These are phyloP conservation scores for Helicocarpus griseus DNA, from an alignment of 2,329 filamentous ascomycete genomes.

Conservation along the genomic window DNA sequence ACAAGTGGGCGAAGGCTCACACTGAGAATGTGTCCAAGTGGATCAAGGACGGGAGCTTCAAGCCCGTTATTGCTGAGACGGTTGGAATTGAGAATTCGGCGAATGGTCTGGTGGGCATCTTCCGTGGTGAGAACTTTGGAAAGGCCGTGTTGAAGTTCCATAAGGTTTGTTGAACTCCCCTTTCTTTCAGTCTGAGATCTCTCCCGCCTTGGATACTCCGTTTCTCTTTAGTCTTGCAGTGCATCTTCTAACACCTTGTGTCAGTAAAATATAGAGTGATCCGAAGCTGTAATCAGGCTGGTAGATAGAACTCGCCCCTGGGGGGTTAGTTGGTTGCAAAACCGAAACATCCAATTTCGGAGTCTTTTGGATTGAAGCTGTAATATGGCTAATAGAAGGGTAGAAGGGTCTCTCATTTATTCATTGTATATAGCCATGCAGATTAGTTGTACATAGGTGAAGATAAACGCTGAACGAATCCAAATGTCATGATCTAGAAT, in stretches of 20 bases:
- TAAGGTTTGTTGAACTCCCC: conserved; percentile 17
- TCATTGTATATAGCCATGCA: not conserved
- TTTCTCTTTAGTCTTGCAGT: not conserved
- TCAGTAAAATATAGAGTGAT: too few species aligned
- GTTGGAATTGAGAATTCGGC: conserved; percentile 68
- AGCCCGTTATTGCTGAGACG: conserved; percentile 58
- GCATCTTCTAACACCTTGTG: not conserved
- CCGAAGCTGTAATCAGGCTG: too few species aligned
- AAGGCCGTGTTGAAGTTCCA: conserved; percentile 70
- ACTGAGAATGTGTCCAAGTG: conserved; percentile 66
- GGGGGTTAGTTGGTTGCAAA: too few species aligned
- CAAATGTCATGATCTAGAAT: not conserved
- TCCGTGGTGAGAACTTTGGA: conserved; percentile 72
- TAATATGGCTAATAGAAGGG: too few species aligned
- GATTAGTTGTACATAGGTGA: not conserved
- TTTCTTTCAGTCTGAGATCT: too few species aligned
- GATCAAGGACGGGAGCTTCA: conserved; percentile 66
- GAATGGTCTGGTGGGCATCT: conserved; percentile 64
- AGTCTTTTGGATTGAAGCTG: too few species aligned
- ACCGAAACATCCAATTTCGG: too few species aligned
- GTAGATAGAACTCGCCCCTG: too few species aligned
- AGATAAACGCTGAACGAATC: not conserved
- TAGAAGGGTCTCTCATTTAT: too few species aligned
- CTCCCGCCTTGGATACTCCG: too few species aligned
- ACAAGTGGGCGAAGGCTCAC: conserved; percentile 59